Evolutionary conservation across 176 grass and related monocot species (phyloP).

Genomic region (Puccinellia tenuiflora): DNA sequence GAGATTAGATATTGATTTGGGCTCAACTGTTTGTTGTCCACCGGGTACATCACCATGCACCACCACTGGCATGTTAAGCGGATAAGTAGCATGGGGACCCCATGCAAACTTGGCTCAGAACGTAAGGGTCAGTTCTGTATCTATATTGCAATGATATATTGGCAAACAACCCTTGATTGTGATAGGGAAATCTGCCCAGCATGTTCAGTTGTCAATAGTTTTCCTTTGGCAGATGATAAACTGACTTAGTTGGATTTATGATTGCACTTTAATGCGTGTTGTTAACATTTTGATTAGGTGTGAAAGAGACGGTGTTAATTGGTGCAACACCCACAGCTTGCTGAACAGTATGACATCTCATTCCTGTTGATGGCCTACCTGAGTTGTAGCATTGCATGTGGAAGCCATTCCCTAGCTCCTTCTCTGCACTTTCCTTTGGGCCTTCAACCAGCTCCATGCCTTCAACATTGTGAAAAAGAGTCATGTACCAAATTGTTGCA

Average conservation of each 20-base stretch:
- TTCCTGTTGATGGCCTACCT: not conserved
- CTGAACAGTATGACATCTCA: not conserved
- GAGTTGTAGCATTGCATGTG: not conserved
- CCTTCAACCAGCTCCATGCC: not conserved
- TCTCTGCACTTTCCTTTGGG: not conserved
- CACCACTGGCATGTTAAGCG: not conserved
- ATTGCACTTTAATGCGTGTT: not conserved
- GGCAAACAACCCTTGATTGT: not conserved
- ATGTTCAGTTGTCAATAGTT: not conserved
- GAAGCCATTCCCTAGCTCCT: not conserved
- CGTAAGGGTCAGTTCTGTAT: not conserved
- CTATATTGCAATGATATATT: not conserved
- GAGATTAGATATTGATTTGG: not conserved
- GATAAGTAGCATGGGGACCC: not conserved
- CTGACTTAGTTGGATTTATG: not conserved
- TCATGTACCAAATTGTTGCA: not conserved
- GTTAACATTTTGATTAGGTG: not conserved
- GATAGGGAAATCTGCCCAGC: not conserved
- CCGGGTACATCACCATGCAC: not conserved
- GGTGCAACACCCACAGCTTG: not conserved
- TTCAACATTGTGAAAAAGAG: too few species aligned
- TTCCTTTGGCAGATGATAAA: conserved; percentile 5
- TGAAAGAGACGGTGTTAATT: not conserved
- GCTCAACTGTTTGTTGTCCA: conserved; percentile 1
- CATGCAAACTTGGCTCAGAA: not conserved